Conservation (phyloP, 345 rosid genomes). For the Syzygium oleosum region DNA sequence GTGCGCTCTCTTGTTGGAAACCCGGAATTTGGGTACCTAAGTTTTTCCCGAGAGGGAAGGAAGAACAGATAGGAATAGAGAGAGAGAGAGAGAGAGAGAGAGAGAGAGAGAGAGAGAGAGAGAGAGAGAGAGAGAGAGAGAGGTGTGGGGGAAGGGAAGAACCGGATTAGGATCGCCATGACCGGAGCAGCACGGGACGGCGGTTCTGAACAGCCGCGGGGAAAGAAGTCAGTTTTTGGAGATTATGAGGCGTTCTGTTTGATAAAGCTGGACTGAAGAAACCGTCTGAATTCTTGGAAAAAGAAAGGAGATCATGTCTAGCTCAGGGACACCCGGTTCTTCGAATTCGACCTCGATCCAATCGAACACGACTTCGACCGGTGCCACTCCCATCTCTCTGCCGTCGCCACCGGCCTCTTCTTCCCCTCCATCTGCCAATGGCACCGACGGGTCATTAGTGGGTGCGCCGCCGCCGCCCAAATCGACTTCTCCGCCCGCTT, state of each 20-base stretch:
- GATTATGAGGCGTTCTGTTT: not conserved
- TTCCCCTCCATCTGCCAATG: not conserved
- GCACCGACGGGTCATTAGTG: not conserved
- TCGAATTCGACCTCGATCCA: not conserved
- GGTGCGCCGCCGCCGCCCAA: not conserved
- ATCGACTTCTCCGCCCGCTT: not conserved
- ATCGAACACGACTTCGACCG: not conserved
- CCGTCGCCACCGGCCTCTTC: not conserved
- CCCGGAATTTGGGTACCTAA: not conserved
- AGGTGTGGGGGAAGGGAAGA: not conserved
- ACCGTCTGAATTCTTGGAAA: not conserved
- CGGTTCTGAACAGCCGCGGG: not conserved
- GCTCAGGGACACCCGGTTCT: constrained; percentile 27
- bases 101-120: not conserved
- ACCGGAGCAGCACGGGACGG: not conserved
- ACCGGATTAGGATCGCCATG: not conserved
- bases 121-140: no score
- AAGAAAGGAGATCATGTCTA: constrained; percentile 20
- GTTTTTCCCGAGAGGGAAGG: not conserved
- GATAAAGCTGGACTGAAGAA: not conserved
- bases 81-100: not conserved
- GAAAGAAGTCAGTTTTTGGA: not conserved
- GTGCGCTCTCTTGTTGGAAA: not conserved
- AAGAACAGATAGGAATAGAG: no score
- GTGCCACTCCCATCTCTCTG: not conserved